Evolutionary conservation across 1,139 yeast genomes (phyloP).

Genomic region (Suhomyces terraborum): DNA sequence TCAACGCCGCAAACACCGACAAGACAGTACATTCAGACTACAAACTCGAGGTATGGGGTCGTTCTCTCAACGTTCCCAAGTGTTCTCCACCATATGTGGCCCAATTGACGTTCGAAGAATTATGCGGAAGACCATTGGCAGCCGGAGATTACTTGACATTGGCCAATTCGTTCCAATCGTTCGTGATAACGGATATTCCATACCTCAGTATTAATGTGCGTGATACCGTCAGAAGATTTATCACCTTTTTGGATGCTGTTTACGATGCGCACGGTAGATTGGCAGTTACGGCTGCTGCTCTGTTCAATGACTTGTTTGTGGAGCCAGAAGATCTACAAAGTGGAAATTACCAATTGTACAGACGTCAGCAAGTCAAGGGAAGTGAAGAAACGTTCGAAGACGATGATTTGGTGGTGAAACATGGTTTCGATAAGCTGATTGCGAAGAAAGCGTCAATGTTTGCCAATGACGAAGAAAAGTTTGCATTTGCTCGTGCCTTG

Average conservation of each 20-base stretch:
- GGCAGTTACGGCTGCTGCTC: conserved; percentile 86
- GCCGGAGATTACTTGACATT: conserved; percentile 92
- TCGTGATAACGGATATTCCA: conserved; percentile 90
- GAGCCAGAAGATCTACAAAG: conserved; percentile 70
- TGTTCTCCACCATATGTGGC: conserved; percentile 83
- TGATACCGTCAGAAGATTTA: conserved; percentile 85
- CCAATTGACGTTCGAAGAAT: conserved; percentile 79
- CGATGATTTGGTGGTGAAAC: conserved; percentile 65
- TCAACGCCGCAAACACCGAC: conserved; percentile 55
- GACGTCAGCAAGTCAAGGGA: conserved; percentile 35
- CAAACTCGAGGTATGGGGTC: conserved; percentile 79
- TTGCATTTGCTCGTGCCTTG: conserved; percentile 94
- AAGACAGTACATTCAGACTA: conserved; percentile 32
- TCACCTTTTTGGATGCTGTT: conserved; percentile 92
- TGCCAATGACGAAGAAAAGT: conserved; percentile 86
- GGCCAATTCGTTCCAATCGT: conserved; percentile 74
- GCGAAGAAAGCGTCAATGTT: conserved; percentile 83
- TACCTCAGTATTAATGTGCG: conserved; percentile 73
- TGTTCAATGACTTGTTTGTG: conserved; percentile 81
- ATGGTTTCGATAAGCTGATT: conserved; percentile 72
- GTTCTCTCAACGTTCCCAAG: conserved; percentile 72
- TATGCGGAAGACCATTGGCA: conserved; percentile 87
- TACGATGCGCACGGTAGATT: conserved; percentile 86
- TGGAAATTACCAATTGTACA: conserved; percentile 55
- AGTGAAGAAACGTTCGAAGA: conserved; percentile 49